These are phyloP conservation scores for Nymphaea colorata DNA, from an alignment of 164 flowering plant species.

Conservation along the genomic window DNA sequence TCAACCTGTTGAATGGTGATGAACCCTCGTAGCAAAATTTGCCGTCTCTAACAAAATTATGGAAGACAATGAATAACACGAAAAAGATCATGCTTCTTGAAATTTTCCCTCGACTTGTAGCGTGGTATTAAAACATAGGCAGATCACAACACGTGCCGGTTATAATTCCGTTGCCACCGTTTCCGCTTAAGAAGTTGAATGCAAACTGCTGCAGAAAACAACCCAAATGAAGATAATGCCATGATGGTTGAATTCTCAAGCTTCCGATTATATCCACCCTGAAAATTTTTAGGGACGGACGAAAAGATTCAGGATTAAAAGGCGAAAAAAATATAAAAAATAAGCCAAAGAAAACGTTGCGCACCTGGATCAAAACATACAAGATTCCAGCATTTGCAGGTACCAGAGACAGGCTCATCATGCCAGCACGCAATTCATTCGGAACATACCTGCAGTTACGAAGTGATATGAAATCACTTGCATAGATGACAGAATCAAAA, in stretches of 20 bases:
- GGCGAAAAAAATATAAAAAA: no score
- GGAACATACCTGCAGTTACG: slow-evolving; percentile 63
- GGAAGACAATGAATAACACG: no score
- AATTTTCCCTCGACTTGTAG: background rate
- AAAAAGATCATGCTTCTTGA: background rate
- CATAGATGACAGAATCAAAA: background rate
- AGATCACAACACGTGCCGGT: background rate
- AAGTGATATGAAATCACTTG: background rate
- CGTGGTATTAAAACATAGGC: background rate
- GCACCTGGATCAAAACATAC: slow-evolving; percentile 18
- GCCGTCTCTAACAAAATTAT: no score
- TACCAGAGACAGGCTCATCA: slow-evolving; percentile 69
- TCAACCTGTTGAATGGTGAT: no score
- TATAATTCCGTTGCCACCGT: background rate
- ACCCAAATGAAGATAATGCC: slow-evolving; percentile 53
- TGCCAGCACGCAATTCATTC: slow-evolving; percentile 85
- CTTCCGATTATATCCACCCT: slow-evolving; percentile 44
- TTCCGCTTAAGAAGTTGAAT: slow-evolving; percentile 48
- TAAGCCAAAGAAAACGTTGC: no score
- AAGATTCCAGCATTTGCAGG: slow-evolving; percentile 70
- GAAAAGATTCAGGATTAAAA: background rate
- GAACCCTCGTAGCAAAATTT: no score
- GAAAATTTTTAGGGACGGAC: background rate
- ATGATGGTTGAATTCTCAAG: slow-evolving; percentile 53
- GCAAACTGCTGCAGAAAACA: slow-evolving; percentile 65